Base-by-base conservation (phyloP, 257 asterid species). In the Fraxinus anomala region DNA sequence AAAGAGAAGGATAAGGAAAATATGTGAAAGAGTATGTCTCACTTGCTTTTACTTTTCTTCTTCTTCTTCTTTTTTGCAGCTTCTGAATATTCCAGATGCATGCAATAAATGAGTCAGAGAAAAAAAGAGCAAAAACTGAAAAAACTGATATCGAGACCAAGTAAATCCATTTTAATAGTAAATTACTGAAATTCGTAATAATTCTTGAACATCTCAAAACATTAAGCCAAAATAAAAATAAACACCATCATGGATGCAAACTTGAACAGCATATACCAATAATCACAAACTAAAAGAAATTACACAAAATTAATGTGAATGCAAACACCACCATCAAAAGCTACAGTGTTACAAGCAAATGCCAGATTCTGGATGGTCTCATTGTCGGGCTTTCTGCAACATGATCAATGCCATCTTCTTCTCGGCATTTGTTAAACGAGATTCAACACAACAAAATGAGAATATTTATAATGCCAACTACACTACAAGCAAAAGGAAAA, bases 21-120 rank as follows among this genome's bases (percentile, higher is more conserved):
- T 31, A 63, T 44, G 69, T 71, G 17, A 69, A 42, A 67, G 39
- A 59, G 26, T 36, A 61, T 51, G 68, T 44, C 99, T 89, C 87
- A 96, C 99, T 93, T 91, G 97, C 87, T 90, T 92, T 89, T 91
- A 82, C 82, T 95, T 82, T 95, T 94, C 91, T 92, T 96, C 92
- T 96, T 96, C 86, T 95, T 96, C 86, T 95, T 95, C 94, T 90
- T 96, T 91, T 91, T 93, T 72, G 92, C 92, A 82, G 92, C 91
- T 87, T 93, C 98, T 91, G 89, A 13, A 82, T 79, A 75, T 75
- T 81, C 69, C 73, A 83, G 79, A 68, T 42, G 80, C 77, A 77
- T 59, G 24, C 42, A 87, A 67, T 67, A 37, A 17, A 71, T n/a
- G 66, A 69, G 76, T 81, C 70, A 80, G 69, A 74, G 19, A 84